Base-by-base conservation (phyloP, 2,329 filamentous ascomycete genomes). In the Aspergillus fischeri region DNA sequence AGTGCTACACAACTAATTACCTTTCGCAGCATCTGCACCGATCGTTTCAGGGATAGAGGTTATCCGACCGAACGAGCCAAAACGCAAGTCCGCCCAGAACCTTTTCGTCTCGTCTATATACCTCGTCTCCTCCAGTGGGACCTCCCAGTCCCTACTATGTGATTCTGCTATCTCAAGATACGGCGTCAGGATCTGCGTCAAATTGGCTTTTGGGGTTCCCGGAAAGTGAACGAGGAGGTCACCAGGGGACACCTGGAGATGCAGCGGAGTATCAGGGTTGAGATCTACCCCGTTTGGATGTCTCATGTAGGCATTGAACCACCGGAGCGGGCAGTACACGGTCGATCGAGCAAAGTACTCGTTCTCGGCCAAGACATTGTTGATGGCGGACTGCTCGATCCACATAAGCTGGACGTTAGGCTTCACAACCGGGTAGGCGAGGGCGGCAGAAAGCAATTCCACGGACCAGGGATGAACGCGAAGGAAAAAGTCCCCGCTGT, bases 381-480 rank as follows among this genome's bases (percentile, higher is more conserved):
- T 21, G 3, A 57, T 25, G 20, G 55, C 58, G 1, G 50, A 52
- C 35, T 67, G 65, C 10, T 69, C 67, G 1, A 53, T 56, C 51
- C 58, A 67, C 44, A 51, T 51, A 6, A 72, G 63, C 1, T 55
- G 10, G 21, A 63, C 51, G 9, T 66, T 54, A 3, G 70, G 69
- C 11, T 64, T 57, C 20, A 63, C 52, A 14, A 53, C 21, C 8
- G 62, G 67, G 49, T 69, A 69, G 35, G 67, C 61, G 21, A 72
- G 63, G 5, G 61, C 60, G 17, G 68, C 64, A 24, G 65, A 64
- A 14, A 75, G 61, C 10, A 73, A 58, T 9, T 68, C 58, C 27
- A 74, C 61, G 11, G 66, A 70, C 72, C 72, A 75, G 24, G 63
- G 61, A 29, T 70, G 64, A 25, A 75, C 71, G 20, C 71, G 68